phyloP scores from a whole-genome alignment of 2,329 filamentous ascomycete genomes.

The Hymenoscyphus infarciens region DNA sequence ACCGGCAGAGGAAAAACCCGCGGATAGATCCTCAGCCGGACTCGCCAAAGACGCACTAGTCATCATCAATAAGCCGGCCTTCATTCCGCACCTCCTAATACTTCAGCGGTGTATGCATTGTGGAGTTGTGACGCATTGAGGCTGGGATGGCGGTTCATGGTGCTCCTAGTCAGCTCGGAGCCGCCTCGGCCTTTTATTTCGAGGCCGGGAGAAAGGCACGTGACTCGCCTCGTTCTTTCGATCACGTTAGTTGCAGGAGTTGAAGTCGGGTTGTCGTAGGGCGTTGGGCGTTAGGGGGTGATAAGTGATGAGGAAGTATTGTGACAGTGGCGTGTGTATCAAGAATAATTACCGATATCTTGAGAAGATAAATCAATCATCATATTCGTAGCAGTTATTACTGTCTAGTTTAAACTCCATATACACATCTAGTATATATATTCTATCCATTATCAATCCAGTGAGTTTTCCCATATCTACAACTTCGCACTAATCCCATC shows the following conservation, averaged over 20 bases:
- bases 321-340: too few species aligned
- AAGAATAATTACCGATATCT: background rate
- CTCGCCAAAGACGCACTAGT: background rate
- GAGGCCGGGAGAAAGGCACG: background rate
- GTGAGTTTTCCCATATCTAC: background rate
- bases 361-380: background rate
- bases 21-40: background rate
- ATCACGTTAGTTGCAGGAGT: too few species aligned
- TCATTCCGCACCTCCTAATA: background rate
- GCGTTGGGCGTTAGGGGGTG: too few species aligned
- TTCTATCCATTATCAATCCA: background rate
- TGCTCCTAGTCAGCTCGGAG: background rate
- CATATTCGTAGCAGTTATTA: constrained; percentile 1
- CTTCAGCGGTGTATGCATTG: background rate
- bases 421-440: background rate
- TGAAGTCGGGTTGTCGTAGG: too few species aligned
- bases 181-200: too few species aligned
- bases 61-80: background rate
- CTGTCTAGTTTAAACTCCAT: background rate
- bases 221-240: background rate
- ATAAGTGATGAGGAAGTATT: too few species aligned
- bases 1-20: background rate
- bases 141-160: background rate
- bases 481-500: background rate
- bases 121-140: background rate